phyloP scores from a whole-genome alignment of 768 basidiomycete species.

The Trametes cinnabarina region DNA sequence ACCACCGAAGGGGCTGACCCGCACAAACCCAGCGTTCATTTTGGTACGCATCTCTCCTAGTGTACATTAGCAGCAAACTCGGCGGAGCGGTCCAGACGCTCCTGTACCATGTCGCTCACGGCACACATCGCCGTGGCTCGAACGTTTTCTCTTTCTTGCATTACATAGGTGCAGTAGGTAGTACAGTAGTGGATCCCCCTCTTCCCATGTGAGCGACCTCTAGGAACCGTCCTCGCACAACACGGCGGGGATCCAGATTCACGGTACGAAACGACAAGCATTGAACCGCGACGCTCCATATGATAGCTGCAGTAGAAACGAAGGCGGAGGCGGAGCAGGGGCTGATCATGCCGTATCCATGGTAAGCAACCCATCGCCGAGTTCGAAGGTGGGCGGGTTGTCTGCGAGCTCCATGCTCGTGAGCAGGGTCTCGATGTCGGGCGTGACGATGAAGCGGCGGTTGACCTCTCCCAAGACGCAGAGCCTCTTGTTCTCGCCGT shows the following conservation, averaged over 20 bases:
- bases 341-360: conserved; percentile 45
- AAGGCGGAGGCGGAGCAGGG: too few relatives aligned
- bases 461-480: conserved; percentile 83
- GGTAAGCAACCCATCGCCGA: conserved; percentile 49
- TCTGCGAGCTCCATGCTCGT: conserved; percentile 60
- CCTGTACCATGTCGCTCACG: not conserved
- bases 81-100: not conserved
- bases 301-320: too few relatives aligned
- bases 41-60: not conserved
- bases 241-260: not conserved
- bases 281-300: too few relatives aligned
- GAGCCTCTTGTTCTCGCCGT: conserved; percentile 55
- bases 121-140: not conserved
- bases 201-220: not conserved
- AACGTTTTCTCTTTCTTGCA: conserved; percentile 2
- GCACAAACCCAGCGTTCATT: not conserved
- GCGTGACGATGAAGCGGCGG: conserved; percentile 81
- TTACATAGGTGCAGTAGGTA: conserved; percentile 15
- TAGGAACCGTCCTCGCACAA: not conserved
- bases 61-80: conserved; percentile 9
- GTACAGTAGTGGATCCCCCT: conserved; percentile 10
- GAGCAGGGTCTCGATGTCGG: conserved; percentile 76
- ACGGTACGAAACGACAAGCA: too few relatives aligned
- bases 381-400: conserved; percentile 27
- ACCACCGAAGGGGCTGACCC: too few relatives aligned